Conservation (phyloP, 2,329 filamentous ascomycete genomes). For the Monosporascus sp. region DNA sequence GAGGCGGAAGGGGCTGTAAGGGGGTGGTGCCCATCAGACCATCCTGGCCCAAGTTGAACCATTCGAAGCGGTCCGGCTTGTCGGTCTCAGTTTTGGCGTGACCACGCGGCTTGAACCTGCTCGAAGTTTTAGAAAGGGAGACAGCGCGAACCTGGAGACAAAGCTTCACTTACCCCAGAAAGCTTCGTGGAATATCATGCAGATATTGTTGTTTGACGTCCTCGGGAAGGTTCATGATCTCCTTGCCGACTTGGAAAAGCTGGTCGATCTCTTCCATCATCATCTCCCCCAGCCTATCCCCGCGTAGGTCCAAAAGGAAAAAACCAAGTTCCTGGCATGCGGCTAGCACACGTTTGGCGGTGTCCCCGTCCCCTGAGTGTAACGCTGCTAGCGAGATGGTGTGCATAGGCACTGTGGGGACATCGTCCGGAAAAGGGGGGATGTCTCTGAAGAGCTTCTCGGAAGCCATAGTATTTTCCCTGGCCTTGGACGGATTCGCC, state of each 20-base stretch:
- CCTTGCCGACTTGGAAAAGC: conserved; percentile 6
- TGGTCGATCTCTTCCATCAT: conserved; percentile 10
- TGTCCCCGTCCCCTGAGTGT: background rate
- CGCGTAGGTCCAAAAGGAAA: conserved; percentile 12
- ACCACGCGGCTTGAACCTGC: conserved; percentile 13
- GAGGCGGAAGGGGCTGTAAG: conserved; percentile 9
- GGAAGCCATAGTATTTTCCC: conserved; percentile 2
- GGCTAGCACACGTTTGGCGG: background rate
- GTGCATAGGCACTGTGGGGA: conserved; percentile 6
- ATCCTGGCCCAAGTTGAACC: conserved; percentile 26
- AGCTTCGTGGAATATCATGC: conserved; percentile 8
- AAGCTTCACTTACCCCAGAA: conserved; percentile 8
- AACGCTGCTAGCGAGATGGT: conserved; percentile 6
- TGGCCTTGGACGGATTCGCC: no score
- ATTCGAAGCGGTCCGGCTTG: conserved; percentile 23
- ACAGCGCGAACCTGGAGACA: background rate
- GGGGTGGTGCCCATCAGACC: conserved; percentile 19
- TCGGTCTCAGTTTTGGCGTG: conserved; percentile 15
- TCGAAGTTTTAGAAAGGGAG: background rate
- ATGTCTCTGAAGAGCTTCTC: conserved; percentile 7
- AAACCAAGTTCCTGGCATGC: conserved; percentile 11
- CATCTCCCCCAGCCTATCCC: conserved; percentile 2
- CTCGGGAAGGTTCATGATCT: conserved; percentile 4
- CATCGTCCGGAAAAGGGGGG: conserved; percentile 13
- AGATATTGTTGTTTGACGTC: conserved; percentile 6